These are phyloP conservation scores for Ophiognomonia clavigignenti-juglandacearum DNA, from an alignment of 2,329 filamentous ascomycete species.

Conservation along the genomic window DNA sequence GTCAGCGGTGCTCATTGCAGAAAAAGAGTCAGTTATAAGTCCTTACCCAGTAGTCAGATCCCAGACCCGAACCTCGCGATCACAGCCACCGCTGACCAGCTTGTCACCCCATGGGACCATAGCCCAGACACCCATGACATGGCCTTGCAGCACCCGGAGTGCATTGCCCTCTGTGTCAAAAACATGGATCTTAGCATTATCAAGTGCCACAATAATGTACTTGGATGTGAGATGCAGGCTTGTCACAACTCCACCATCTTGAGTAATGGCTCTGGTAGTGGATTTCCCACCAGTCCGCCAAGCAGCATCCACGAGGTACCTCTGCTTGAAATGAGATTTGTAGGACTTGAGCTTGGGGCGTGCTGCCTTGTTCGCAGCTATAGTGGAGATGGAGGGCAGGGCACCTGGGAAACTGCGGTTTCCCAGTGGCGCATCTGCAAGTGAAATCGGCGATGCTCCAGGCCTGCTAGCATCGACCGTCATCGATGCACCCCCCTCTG, in stretches of 20 bases:
- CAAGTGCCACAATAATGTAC: conserved; percentile 94
- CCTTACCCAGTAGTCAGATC: conserved; percentile 85
- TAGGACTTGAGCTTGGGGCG: conserved; percentile 74
- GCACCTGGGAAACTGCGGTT: conserved; percentile 41
- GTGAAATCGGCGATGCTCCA: conserved; percentile 27
- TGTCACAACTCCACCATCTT: conserved; percentile 94
- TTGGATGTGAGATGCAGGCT: conserved; percentile 90
- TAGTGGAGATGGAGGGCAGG: conserved; percentile 30
- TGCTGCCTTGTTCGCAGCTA: no score
- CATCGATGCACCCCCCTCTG: conserved; percentile 39
- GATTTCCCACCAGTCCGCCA: conserved; percentile 90
- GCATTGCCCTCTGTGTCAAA: conserved; percentile 89
- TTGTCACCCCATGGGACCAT: conserved; percentile 98
- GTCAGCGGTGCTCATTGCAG: conserved; percentile 22
- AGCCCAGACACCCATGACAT: conserved; percentile 99
- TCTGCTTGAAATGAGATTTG: conserved; percentile 95
- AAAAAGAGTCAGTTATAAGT: background rate
- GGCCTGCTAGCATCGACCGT: conserved; percentile 26
- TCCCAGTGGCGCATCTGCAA: conserved; percentile 27
- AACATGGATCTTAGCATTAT: conserved; percentile 98
- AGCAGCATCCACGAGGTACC: conserved; percentile 93
- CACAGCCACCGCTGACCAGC: conserved; percentile 91
- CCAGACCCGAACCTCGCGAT: conserved; percentile 95
- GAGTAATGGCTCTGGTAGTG: conserved; percentile 82
- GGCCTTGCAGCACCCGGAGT: conserved; percentile 84